Base-by-base conservation (phyloP, 129 eudicot species). In the Logfia minima region DNA sequence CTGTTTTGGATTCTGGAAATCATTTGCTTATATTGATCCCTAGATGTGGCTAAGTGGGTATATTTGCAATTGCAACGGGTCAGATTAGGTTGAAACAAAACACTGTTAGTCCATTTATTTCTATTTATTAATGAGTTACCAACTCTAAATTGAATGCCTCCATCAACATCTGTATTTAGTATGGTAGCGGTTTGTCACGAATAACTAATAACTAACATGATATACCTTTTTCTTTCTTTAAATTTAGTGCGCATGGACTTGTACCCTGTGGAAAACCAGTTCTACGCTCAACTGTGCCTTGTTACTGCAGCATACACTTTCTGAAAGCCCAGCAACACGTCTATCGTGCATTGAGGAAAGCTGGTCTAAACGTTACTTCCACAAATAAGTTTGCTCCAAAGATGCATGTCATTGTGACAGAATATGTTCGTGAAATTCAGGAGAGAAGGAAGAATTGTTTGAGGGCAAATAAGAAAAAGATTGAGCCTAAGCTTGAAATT, bases 251-350 rank as follows among this genome's bases (percentile, higher is more conserved):
- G 39, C 87, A 77, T 41, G 74, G 76, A n/a, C 78, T 77, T 34
- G 77, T 74, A 77, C 82, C 83, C 8, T 88, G 92, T 71, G 85
- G 87, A 55, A 88, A 80, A 80, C 92, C 89, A 18, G 86, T 85
- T 17, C 71, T 88, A 41, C 85, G 85, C 24, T 74, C 89, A 10
- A 78, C 71, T 4, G 80, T 88, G 43, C 89, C 92, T 61, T 85
- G 85, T 19, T 78, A 77, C 16, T 88, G 92, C 79, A 67, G 82
- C 75, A 35, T 63, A 9, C 92, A 88, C 74, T 66, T 74, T 60
- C 72, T 73, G 68, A 85, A 83, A 79, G 87, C 89, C 51, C 89
- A 85, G 66, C 81, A 82, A 39, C 85, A 87, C 31, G 80, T 82
- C 29, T 68, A 60, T 17, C 92, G 85, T 37, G 92, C 89, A 23